These are phyloP conservation scores for Coemansia sp. DNA, from an alignment of 192 early-diverging fungal species.

Conservation along the genomic window DNA sequence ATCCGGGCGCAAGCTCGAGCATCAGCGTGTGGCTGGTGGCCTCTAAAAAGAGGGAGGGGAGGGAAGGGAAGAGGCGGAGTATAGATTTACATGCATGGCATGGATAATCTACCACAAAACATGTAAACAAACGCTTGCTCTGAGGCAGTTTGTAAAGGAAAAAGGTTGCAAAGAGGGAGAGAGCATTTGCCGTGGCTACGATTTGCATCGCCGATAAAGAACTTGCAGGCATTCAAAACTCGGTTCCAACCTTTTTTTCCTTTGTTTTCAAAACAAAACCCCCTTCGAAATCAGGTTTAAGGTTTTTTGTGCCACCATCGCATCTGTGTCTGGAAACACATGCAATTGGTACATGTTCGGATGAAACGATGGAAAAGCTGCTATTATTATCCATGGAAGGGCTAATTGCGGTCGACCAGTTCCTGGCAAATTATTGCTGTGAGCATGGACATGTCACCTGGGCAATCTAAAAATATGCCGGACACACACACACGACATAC, in stretches of 20 bases:
- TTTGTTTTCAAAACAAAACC: slow-evolving; percentile 4
- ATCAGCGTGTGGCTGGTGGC: background rate
- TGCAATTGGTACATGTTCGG: slow-evolving; percentile 2
- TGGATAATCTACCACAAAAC: background rate
- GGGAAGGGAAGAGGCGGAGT: slow-evolving; percentile 2
- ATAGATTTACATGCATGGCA: background rate
- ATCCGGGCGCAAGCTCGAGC: background rate
- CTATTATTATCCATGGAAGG: slow-evolving; percentile 3
- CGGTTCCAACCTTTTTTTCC: background rate
- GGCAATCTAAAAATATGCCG: background rate
- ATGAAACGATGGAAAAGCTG: background rate
- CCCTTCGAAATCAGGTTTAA: background rate
- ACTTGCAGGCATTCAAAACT: background rate
- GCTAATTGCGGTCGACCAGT: background rate
- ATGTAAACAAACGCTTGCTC: background rate
- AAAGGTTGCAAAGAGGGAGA: background rate
- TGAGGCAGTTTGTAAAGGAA: background rate
- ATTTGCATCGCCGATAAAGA: slow-evolving; percentile 6
- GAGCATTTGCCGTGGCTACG: background rate
- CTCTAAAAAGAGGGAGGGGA: background rate
- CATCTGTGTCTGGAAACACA: background rate
- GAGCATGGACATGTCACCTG: background rate
- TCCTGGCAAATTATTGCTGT: background rate
- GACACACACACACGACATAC: background rate
- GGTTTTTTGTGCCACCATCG: background rate